phyloP scores from a whole-genome alignment of 768 basidiomycete species.

The Phaffia australis region DNA sequence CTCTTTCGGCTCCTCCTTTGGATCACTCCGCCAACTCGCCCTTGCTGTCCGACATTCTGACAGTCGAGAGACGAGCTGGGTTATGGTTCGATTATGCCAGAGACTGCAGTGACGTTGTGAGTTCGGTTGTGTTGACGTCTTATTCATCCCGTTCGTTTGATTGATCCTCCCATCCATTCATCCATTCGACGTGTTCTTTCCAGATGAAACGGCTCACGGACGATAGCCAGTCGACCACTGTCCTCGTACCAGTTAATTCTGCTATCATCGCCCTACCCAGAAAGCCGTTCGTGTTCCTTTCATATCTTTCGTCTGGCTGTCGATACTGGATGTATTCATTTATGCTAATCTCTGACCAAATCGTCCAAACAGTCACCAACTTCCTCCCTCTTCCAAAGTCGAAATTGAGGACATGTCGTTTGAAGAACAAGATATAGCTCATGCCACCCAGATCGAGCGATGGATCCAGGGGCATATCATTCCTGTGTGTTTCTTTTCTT shows the following conservation, averaged over 20 bases:
- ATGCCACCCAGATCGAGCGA: background rate
- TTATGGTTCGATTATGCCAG: conserved; percentile 15
- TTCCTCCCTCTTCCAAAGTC: background rate
- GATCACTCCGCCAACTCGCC: background rate
- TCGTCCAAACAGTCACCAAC: conserved; percentile 6
- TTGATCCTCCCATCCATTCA: background rate
- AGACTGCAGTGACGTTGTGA: conserved; percentile 6
- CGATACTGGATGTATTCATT: background rate
- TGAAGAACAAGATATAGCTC: conserved; percentile 4
- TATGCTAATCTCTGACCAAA: background rate
- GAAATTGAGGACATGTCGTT: background rate
- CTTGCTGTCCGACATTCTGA: conserved; percentile 9
- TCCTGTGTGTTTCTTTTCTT: conserved; percentile 1
- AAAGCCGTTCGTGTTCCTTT: conserved; percentile 12
- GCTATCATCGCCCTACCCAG: conserved; percentile 14
- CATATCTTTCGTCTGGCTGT: background rate
- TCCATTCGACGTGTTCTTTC: background rate
- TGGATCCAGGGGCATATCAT: conserved; percentile 10
- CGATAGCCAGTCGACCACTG: background rate
- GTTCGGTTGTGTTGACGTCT: background rate
- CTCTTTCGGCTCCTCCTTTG: background rate
- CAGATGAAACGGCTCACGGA: conserved; percentile 4
- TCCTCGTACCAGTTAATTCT: conserved; percentile 18
- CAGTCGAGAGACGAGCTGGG: background rate
- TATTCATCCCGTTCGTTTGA: background rate